Base-by-base conservation (phyloP, 768 basidiomycete species). In the Glaciozyma martinii region DNA sequence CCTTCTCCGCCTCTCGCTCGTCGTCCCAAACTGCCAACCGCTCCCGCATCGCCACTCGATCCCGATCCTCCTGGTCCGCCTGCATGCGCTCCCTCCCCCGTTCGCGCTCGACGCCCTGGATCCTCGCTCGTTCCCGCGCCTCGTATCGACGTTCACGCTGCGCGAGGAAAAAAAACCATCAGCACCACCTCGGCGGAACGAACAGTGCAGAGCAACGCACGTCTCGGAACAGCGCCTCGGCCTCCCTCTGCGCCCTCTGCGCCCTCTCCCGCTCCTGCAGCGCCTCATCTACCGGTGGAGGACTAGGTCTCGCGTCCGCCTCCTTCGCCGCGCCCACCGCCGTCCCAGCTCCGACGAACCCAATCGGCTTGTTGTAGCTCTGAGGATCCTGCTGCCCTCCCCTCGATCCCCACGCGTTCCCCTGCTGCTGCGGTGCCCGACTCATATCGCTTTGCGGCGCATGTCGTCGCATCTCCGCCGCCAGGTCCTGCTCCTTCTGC, bases 111-210 rank as follows among this genome's bases (percentile, higher is more conserved):
- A 76, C 53, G 18, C 61, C 72, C 16, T 76, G 82, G 63, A 94
- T 87, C 58, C 92, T 84, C 10, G 84, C 80, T 33, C 91, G 82
- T 76, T 99, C 95, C 62, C 90, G 82, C 15, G 86, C 85, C 72
- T 98, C 94, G 55, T 93, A 92, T n/a, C 89, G 84, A 12, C 92
- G 85, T 75, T 98, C 93, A 54, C 91, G 85, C 91, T 98, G 69
- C 18, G 62, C 57, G 40, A 56, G 40, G 15, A 53, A 8, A 27
- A 30, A 12, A 23, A 9, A 5, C 21, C 9, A 46, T 40, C 25
- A 49, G 52, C 13, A 37, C n/a, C 5, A 25, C 9, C 23, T 25
- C 56, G 4, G 9, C 21, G 5, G 2, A 25, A 33, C 25, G 32
- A 29, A 29, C 25, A 1, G 29, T 23, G 1, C 27, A 18, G 33